phyloP scores from a whole-genome alignment of 2,329 filamentous ascomycete genomes.

The Microascus cirrosus region DNA sequence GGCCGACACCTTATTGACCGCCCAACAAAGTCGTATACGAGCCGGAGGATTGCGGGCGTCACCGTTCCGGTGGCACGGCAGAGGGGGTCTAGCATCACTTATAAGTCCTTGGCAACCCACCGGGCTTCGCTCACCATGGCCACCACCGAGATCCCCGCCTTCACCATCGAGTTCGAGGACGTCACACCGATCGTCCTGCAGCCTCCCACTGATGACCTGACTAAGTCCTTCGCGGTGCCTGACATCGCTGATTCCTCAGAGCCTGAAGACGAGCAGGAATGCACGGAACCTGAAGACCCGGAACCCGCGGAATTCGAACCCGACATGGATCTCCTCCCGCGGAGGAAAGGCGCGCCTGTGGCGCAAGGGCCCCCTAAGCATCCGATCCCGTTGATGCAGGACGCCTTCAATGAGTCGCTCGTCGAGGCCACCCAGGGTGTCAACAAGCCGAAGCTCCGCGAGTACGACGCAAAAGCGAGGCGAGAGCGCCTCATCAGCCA shows the following conservation, averaged over 20 bases:
- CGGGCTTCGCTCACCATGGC: neutral
- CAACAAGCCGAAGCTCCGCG: constrained; percentile 39
- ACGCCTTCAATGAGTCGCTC: constrained; percentile 73
- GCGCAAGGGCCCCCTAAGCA: constrained; percentile 29
- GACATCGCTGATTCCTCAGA: neutral
- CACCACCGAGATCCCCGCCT: constrained; percentile 1
- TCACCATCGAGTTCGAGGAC: constrained; percentile 1
- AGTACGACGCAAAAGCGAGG: constrained; percentile 47
- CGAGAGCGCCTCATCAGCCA: constrained; percentile 59
- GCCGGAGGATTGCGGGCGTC: neutral
- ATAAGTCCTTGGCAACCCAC: neutral
- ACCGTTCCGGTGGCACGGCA: neutral
- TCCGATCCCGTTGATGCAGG: constrained; percentile 66
- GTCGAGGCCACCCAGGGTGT: constrained; percentile 51
- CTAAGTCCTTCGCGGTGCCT: neutral
- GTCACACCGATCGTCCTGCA: neutral
- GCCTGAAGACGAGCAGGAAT: neutral
- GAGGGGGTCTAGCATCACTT: neutral
- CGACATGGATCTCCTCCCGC: neutral
- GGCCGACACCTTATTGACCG: neutral
- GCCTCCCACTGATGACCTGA: neutral
- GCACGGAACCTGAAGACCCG: neutral
- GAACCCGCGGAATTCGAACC: neutral
- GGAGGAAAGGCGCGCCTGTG: neutral
- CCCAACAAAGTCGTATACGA: neutral